Evolutionary conservation across 257 asterid species (phyloP), one percentile per base, ranked within the genome.

Genomic region (Thymus quinquecostatus): DNA sequence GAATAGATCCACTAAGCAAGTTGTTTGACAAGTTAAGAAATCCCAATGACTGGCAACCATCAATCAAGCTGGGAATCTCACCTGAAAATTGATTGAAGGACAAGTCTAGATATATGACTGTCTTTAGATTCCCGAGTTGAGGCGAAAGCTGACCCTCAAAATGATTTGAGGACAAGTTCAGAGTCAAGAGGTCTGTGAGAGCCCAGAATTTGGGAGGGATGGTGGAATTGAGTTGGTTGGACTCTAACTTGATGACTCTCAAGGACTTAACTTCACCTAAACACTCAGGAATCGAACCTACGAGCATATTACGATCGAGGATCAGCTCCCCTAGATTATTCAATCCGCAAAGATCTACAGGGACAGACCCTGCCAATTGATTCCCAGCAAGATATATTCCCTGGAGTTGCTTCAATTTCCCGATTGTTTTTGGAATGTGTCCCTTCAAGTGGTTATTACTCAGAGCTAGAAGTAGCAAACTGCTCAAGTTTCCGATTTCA

Each of bases 141-240:
- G 64, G 8, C 4, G 73, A 8, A 3, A 69, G 30, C 29, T 8
- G 65, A 6, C 56, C 73, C 0, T 10, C 13, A 3, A 69, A 41
- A 41, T 29, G 12, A 21, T 69, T 69, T 4, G 73, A 56, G 29
- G 65, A 55, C 32, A 69, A 29, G 56, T 55, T 40, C 1, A 68
- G 2, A 1, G 0, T 0, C 14, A 41, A 2, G 1, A 68, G 28
- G 64, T 68, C 32, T 6, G 54, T 10, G 3, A 68, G 64, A 55
- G 33, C 28, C 64, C 64, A 68, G 0, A 68, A 40, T 3, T 2
- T 68, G 13, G 30, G 10, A 54, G 64, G 73, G n/a, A 53, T 11
- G 54, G 54, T 68, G 9, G 64, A 57, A 57, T 30, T 69, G 44
- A 57, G 9, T 1, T 30, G 62, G 8, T 57, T 57, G 62, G 9